These are phyloP conservation scores for Rhypophila decipiens DNA, from an alignment of 495 filamentous ascomycete species.

Conservation along the genomic window DNA sequence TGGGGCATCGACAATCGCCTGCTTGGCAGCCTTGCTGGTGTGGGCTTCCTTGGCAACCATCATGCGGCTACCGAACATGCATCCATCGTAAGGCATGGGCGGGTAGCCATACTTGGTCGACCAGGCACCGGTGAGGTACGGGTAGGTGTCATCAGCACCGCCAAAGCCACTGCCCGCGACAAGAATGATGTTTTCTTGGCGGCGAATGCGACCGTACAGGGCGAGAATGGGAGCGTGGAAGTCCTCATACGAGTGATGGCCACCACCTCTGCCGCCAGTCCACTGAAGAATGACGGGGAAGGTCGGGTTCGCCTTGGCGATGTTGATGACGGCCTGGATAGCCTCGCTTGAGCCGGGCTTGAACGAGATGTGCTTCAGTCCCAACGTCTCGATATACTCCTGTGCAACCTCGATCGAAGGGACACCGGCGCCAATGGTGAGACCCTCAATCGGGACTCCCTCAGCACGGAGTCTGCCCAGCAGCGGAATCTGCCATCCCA, in stretches of 20 bases:
- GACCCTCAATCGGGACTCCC: conserved; percentile 87
- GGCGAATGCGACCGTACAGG: conserved; percentile 80
- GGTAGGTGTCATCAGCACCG: conserved; percentile 85
- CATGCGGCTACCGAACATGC: conserved; percentile 83
- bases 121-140: conserved; percentile 86
- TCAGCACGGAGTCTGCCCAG: conserved; percentile 77
- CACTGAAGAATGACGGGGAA: conserved; percentile 91
- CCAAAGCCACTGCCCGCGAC: conserved; percentile 91
- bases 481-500: conserved; percentile 96
- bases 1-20: conserved; percentile 86
- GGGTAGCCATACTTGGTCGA: conserved; percentile 79
- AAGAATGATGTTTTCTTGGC: conserved; percentile 77
- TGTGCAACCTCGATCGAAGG: conserved; percentile 90
- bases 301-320: conserved; percentile 81
- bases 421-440: conserved; percentile 91
- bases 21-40: conserved; percentile 87
- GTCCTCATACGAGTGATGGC: conserved; percentile 92
- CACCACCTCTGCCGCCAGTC: conserved; percentile 91
- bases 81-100: conserved; percentile 90
- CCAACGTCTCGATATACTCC: conserved; percentile 90
- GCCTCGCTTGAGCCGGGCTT: conserved; percentile 88
- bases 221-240: conserved; percentile 91
- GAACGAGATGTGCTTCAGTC: conserved; percentile 90
- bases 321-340: conserved; percentile 85
- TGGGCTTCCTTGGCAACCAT: conserved; percentile 95